phyloP scores from a whole-genome alignment of 768 basidiomycete species.

The Lactarius trivialis region DNA sequence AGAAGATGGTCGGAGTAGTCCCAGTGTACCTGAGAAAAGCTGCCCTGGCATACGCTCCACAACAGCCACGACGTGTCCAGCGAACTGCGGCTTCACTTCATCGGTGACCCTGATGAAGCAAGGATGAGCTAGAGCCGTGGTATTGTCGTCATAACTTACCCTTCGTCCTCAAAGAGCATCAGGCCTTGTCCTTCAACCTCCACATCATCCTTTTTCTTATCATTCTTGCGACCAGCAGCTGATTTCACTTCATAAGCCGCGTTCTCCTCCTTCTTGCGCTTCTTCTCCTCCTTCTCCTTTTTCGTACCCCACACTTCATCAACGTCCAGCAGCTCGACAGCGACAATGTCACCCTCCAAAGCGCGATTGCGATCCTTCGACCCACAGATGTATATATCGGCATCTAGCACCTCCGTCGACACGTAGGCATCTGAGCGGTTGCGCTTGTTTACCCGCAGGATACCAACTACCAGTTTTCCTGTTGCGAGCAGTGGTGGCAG shows the following conservation, averaged over 20 bases:
- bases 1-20: constrained; percentile 89
- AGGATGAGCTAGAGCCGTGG: constrained; percentile 6
- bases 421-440: constrained; percentile 99
- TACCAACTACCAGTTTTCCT: constrained; percentile 96
- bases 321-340: constrained; percentile 94
- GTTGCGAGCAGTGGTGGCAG: constrained; percentile 93
- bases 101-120: constrained; percentile 72
- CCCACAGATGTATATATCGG: constrained; percentile 98
- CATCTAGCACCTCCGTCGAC: constrained; percentile 94
- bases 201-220: constrained; percentile 99
- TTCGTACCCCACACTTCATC: constrained; percentile 98
- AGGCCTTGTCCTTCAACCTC: constrained; percentile 98
- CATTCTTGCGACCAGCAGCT: constrained; percentile 74
- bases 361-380: constrained; percentile 98
- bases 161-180: constrained; percentile 96
- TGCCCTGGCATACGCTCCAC: constrained; percentile 99
- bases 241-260: constrained; percentile 86
- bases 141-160: constrained; percentile 41
- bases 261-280: constrained; percentile 99
- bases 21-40: constrained; percentile 94
- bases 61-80: constrained; percentile 99
- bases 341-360: constrained; percentile 96
- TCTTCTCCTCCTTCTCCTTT: constrained; percentile 99
- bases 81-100: constrained; percentile 96
- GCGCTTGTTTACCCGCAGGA: constrained; percentile 94